phyloP scores from a whole-genome alignment of 169 alveolate genomes.

The Plasmodium vivax region DNA sequence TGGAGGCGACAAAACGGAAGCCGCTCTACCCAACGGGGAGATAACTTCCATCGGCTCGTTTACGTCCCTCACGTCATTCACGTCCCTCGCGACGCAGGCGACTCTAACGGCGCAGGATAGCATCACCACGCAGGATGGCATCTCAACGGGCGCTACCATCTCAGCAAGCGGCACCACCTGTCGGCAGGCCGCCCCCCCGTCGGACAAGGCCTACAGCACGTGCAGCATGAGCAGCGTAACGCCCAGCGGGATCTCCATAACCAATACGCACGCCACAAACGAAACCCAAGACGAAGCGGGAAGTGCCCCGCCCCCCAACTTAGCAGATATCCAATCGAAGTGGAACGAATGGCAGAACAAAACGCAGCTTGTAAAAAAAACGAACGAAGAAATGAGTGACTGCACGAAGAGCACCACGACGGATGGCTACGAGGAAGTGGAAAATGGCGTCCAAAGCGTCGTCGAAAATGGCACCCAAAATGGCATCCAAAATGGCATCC shows the following conservation, averaged over 20 bases:
- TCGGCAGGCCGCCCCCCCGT: neutral
- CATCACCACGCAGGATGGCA: neutral
- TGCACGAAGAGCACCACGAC: neutral
- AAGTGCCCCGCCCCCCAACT: neutral
- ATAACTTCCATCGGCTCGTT: neutral
- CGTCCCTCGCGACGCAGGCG: neutral
- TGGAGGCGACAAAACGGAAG: neutral
- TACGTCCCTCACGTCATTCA: neutral
- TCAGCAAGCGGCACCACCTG: neutral
- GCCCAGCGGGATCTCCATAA: neutral
- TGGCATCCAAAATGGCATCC: neutral
- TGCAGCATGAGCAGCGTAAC: neutral
- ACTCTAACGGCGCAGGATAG: neutral
- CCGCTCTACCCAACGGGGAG: neutral
- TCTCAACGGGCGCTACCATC: neutral
- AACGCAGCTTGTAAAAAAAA: neutral
- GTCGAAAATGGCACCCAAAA: neutral
- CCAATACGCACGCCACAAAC: neutral
- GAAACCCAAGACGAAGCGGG: neutral
- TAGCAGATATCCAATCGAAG: neutral
- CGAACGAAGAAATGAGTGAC: neutral
- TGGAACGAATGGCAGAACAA: neutral
- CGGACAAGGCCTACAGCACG: neutral
- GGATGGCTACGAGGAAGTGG: conserved; percentile 15
- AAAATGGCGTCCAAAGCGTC: neutral